A percentile compares a stretch with the other conserved stretches of the same genome.
These are phyloP conservation scores for Rosa persica DNA, from an alignment of 306 rosid species.

Conservation along the genomic window DNA sequence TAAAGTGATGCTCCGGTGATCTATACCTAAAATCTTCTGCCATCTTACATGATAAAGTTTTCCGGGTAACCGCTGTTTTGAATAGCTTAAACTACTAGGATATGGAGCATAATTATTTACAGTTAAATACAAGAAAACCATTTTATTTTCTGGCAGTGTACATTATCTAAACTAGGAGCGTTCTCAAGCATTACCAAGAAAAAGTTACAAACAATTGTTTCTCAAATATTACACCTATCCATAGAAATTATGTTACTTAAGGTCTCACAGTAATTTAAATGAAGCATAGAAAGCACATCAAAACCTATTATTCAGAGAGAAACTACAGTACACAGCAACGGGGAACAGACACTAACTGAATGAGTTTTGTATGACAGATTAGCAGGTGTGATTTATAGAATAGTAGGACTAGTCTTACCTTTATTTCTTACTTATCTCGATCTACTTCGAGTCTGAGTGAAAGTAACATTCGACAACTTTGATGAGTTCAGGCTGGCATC, in stretches of 20 bases:
- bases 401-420: constrained; percentile 3
- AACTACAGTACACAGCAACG: background rate
- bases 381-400: background rate
- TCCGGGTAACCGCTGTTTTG: background rate
- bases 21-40: background rate
- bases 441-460: constrained; percentile 5
- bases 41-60: background rate
- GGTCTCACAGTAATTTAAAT: background rate
- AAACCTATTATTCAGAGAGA: background rate
- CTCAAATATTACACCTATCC: background rate
- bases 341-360: background rate
- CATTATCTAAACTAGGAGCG: background rate
- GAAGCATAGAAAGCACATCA: background rate
- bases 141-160: background rate
- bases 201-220: background rate
- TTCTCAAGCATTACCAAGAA: background rate
- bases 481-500: background rate
- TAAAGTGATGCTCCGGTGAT: background rate
- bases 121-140: background rate
- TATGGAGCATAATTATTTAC: background rate
- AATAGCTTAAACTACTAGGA: background rate
- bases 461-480: background rate
- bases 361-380: background rate
- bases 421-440: background rate
- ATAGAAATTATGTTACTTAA: background rate